These are phyloP conservation scores for Coemansia sp. DNA, from an alignment of 192 early-diverging fungal genomes.

Conservation along the genomic window DNA sequence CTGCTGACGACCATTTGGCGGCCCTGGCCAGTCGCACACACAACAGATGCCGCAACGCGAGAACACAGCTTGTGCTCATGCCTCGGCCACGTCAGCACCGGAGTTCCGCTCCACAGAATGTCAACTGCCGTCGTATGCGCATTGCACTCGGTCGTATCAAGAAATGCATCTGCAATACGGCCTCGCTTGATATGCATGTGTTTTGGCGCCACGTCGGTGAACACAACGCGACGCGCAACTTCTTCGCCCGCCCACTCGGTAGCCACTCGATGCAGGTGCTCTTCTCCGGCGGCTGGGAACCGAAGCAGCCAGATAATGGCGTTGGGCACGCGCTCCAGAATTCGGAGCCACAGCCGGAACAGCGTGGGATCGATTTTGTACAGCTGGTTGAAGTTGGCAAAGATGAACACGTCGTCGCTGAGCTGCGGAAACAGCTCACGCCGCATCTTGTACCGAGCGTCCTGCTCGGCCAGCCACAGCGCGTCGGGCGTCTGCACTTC, in stretches of 20 bases:
- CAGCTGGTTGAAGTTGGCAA: conserved; percentile 96
- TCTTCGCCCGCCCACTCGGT: conserved; percentile 70
- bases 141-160: conserved; percentile 96
- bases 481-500: conserved; percentile 40
- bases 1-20: conserved; percentile 64
- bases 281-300: conserved; percentile 85
- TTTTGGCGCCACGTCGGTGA: conserved; percentile 83
- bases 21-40: conserved; percentile 74
- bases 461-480: conserved; percentile 77
- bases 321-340: conserved; percentile 77
- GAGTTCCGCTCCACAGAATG: conserved; percentile 92
- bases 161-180: conserved; percentile 85
- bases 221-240: conserved; percentile 78
- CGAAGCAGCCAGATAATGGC: conserved; percentile 88
- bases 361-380: conserved; percentile 94
- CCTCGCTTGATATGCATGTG: conserved; percentile 90
- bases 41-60: conserved; percentile 85
- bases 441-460: conserved; percentile 80
- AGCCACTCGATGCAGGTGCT: conserved; percentile 70
- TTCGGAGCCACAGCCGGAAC: conserved; percentile 82
- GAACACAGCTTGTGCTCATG: conserved; percentile 90
- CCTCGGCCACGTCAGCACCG: conserved; percentile 85
- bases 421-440: conserved; percentile 80
- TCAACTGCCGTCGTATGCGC: conserved; percentile 95
- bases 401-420: conserved; percentile 81